Base-by-base conservation (phyloP, 768 basidiomycete genomes). In the Collybia mongolica region DNA sequence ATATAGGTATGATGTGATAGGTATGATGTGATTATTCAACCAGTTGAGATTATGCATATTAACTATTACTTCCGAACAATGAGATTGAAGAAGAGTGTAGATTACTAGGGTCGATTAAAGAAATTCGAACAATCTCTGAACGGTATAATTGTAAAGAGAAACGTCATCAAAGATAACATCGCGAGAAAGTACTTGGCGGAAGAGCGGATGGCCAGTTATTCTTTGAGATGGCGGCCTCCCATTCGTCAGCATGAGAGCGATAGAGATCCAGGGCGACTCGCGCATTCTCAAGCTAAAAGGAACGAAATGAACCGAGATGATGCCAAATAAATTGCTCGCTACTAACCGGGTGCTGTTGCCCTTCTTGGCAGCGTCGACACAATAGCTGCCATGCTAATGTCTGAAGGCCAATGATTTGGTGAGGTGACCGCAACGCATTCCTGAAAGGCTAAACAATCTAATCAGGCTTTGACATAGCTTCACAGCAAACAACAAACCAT, bases 331-430 rank as follows among this genome's bases (percentile, higher is more conserved):
- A 49, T n/a, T 38, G 49, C 39, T 49, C 32, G 20, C 38, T 35
- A 79, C 86, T 60, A 60, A 93, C 90, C 8, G 88, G 84, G 64
- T 90, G 80, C 56, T 82, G 75, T 48, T 82, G 76, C 24, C 81
- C 82, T 60, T 88, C 86, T 61, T 87, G 85, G 61, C 86, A 87
- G 24, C 84, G 80, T 58, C 90, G 77, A 49, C 81, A 77, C 88
- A 93, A 88, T 29, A 93, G 77, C 58, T 84, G 85, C 87, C 88
- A 91, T 63, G 84, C 81, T 14, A 93, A 73, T 4, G 91, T 93
- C 60, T 83, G 85, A 29, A 93, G 73, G 22, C 91, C 89, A 53
- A 90, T 70, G 43, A 82, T 65, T 56, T 87, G 84, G 60, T 85
- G 82, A 5, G 82, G 81, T 22, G 78, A 77, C 20, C 81, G 79